Base-by-base conservation (phyloP, 2,329 filamentous ascomycete species). In the Lachnum nothofagi region DNA sequence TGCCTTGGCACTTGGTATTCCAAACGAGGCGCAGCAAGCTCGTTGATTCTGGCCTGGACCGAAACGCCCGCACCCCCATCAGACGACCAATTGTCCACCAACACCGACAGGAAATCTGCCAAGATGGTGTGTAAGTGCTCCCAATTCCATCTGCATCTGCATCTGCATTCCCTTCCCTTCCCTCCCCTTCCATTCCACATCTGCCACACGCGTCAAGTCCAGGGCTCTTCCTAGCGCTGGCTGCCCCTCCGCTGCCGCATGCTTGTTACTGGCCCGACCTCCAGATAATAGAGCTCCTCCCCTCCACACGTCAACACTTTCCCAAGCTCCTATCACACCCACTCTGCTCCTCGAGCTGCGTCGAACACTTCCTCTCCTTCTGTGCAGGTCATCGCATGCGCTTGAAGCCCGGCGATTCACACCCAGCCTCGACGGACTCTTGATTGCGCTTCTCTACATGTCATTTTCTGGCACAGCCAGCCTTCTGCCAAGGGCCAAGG, bases 61-160 rank as follows among this genome's bases (percentile, higher is more conserved):
- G 35, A 51, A 37, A 33, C 35, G 42, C 27, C 37, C 39, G 34
- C 42, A 35, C n/a, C 19, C 25, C 22, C 20, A 41, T 25, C 34
- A 37, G 34, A 37, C n/a, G n/a, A 48, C 24, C 43, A 23, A 47
- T 31, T n/a, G n/a, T n/a, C n/a, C n/a, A n/a, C n/a, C n/a, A n/a
- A n/a, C n/a, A 42, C 22, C 20, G 22, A 35, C 34, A 42, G 33
- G 29, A 25, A n/a, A n/a, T 44, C 45, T 42, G 56, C 55, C 55
- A 59, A 55, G 50, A 60, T 60, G 58, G 52, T 59, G 14, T 54
- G 58, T 60, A 52, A 59, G 58, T 60, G 22, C 22, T 34, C 24
- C 44, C 39, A 38, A 22, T 34, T 40, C n/a, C 37, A 16, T 9
- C 20, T 37, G 25, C 6, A 33, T 31, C n/a, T n/a, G n/a, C n/a